Evolutionary conservation across 2,329 filamentous ascomycete genomes (phyloP), one percentile per base, ranked within the genome.

Genomic region (Ophiostoma sp.): DNA sequence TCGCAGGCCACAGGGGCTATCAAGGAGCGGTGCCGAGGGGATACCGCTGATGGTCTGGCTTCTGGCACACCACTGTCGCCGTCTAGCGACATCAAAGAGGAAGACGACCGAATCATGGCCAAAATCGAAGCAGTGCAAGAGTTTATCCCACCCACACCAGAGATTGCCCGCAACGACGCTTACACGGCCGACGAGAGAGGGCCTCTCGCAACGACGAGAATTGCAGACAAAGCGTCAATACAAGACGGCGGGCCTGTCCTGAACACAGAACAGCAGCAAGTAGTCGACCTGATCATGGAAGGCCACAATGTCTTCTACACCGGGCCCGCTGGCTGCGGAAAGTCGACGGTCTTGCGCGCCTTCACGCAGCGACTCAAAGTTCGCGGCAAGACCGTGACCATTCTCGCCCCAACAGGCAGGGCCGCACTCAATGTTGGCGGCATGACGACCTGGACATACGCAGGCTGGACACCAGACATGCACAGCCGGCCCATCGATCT

Each of bases 231-330:
- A 2, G 5, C 9, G n/a, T 27, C 55, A 9, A 12, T 4, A 9
- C 55, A 60, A 14, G 55, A 4, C 55, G 6, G 38, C 5, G 27
- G 5, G 4, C 55, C 55, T 36, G 55, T 16, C 4, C 14, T 86
- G 14, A 82, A 79, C 65, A 72, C 76, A 5, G 83, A 85, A 72
- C 82, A 86, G 72, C 74, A 76, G 9, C 76, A 75, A 2, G 73
- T 87, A 2, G 81, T 87, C 0, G 76, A 85, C 0, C 75, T 84
- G 0, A 85, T 87, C 40, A 69, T 80, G 3, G 76, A 76, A 2
- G 83, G 85, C 0, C 70, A 73, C 1, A 89, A 89, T 67, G 83
- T 89, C 9, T 89, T 89, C 73, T 89, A 85, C 72, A 89, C 86
- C 0, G 87, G 87, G 8, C 85, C 84, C 0, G 87, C 86, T 14